A percentile compares a stretch with the other conserved stretches of the same genome.
Conservation (phyloP, 2,329 filamentous ascomycete species). For the Cladorrhinum sp. region DNA sequence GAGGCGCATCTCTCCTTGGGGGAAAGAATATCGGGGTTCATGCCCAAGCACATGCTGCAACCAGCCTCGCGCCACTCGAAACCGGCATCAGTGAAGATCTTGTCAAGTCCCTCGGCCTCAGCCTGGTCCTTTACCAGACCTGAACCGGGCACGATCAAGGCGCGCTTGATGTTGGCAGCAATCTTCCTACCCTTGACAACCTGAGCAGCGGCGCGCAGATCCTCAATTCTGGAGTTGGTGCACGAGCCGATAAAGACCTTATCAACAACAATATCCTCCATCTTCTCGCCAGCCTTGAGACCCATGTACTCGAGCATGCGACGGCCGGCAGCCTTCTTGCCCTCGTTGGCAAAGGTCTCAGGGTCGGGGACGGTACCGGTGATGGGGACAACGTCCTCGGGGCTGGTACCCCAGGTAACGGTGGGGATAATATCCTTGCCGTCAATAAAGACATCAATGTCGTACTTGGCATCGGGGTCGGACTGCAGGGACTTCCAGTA, state of each 20-base stretch:
- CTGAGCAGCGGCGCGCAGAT: slow-evolving; percentile 80
- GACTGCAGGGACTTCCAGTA: slow-evolving; percentile 88
- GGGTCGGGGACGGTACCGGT: slow-evolving; percentile 87
- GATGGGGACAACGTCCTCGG: slow-evolving; percentile 94
- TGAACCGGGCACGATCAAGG: slow-evolving; percentile 94
- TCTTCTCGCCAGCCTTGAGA: slow-evolving; percentile 75
- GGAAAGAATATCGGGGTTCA: slow-evolving; percentile 97
- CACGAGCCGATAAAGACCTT: slow-evolving; percentile 98
- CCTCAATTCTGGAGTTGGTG: slow-evolving; percentile 96
- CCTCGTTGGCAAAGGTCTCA: slow-evolving; percentile 75
- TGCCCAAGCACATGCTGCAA: slow-evolving; percentile 98
- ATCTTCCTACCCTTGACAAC: slow-evolving; percentile 86
- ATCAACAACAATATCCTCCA: slow-evolving; percentile 89
- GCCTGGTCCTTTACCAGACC: slow-evolving; percentile 91
- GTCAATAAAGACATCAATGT: slow-evolving; percentile 84
- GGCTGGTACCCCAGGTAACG: slow-evolving; percentile 94
- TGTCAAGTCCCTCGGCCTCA: slow-evolving; percentile 87
- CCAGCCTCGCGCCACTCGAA: slow-evolving; percentile 98
- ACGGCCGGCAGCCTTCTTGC: slow-evolving; percentile 75
- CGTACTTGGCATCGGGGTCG: slow-evolving; percentile 84
- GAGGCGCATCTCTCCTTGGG: slow-evolving; percentile 91
- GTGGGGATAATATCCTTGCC: slow-evolving; percentile 91
- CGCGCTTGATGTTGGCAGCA: slow-evolving; percentile 83
- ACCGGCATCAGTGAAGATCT: slow-evolving; percentile 85
- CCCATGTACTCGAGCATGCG: slow-evolving; percentile 97